Evolutionary conservation across 805 yeast genomes (phyloP), one percentile per base, ranked within the genome.

Genomic region (Yamadazyma philogaea): DNA sequence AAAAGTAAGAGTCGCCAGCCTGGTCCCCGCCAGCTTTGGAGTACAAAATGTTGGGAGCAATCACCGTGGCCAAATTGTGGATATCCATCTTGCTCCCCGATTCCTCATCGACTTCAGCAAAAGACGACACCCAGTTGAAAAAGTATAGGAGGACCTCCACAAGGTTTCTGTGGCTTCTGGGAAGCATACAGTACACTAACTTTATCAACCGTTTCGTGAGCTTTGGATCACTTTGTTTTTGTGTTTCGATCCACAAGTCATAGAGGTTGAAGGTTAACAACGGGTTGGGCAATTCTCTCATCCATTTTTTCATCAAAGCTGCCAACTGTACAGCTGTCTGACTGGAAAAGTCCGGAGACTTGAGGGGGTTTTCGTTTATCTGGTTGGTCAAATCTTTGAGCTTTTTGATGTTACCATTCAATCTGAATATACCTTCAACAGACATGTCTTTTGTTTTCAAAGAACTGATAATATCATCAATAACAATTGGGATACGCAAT

Each of bases 81-180:
- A 86, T 79, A 59, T 91, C 97, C 99, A 93, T 93, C 66, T 91
- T 93, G 3, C 97, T 88, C 0, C 77, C 77, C 17, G 81, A 78
- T 51, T 86, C 90, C 53, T 88, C 95, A 56, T 89, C 97, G 47
- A 90, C 79, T 52, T 87, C 90, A 1, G 97, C 86, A 66, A 93
- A 93, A 2, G 98, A 87, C 0, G 98, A 88, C 2, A 90, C 91
- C 98, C 98, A 93, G 61, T 82, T 83, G 57, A 93, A 78, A 61
- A 93, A 93, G 45, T 83, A 81, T 24, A 90, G 70, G 32, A 93
- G 66, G 2, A 90, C 96, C 59, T 93, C 98, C 28, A 90, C 71
- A 37, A 88, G 72, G 59, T 89, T 95, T 44, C 99, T 75, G 57
- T 90, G 84, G 16, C 79, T 73, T 47, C 82, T 72, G 1, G 97